These are phyloP conservation scores for Colletotrichum caudatum DNA, from an alignment of 2,329 filamentous ascomycete species.

Conservation along the genomic window DNA sequence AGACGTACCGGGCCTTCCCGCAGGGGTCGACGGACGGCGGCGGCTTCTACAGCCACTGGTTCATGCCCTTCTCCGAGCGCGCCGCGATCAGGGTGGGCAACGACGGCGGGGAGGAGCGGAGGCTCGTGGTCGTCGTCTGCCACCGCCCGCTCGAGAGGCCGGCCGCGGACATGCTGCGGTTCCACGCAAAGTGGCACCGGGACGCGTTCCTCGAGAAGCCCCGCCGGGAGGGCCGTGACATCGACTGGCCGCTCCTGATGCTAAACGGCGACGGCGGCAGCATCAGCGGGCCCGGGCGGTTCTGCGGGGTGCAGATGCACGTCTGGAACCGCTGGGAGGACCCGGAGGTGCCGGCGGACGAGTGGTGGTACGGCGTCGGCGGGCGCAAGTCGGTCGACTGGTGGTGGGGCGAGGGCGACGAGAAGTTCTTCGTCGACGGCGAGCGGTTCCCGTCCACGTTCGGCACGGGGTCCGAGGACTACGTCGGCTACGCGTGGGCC, in stretches of 20 bases:
- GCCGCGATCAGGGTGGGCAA: conserved; percentile 30
- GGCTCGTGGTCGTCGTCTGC: conserved; percentile 27
- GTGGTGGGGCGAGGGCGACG: conserved; percentile 39
- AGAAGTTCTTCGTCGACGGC: conserved; percentile 39
- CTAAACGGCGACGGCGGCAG: not conserved
- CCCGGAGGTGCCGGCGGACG: conserved; percentile 23
- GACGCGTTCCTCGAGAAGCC: conserved; percentile 34
- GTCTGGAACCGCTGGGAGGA: conserved; percentile 36
- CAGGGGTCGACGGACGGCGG: conserved; percentile 38
- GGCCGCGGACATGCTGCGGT: conserved; percentile 23
- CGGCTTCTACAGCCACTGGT: conserved; percentile 38
- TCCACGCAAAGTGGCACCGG: conserved; percentile 37
- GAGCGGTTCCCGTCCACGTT: conserved; percentile 37
- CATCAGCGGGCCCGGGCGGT: conserved; percentile 18
- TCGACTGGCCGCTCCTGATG: conserved; percentile 35
- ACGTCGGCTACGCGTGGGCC: conserved; percentile 37
- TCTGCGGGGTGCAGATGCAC: conserved; percentile 39
- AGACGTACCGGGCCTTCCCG: conserved; percentile 29
- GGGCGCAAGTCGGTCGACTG: conserved; percentile 36
- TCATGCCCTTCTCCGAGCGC: conserved; percentile 36
- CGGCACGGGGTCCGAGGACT: conserved; percentile 36
- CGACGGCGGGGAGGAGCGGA: conserved; percentile 30
- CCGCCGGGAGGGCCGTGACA: conserved; percentile 23
- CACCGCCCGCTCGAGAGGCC: conserved; percentile 24
- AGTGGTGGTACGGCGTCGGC: conserved; percentile 38